Conservation (phyloP, 441 rosid species). For the Brassica balearica region DNA sequence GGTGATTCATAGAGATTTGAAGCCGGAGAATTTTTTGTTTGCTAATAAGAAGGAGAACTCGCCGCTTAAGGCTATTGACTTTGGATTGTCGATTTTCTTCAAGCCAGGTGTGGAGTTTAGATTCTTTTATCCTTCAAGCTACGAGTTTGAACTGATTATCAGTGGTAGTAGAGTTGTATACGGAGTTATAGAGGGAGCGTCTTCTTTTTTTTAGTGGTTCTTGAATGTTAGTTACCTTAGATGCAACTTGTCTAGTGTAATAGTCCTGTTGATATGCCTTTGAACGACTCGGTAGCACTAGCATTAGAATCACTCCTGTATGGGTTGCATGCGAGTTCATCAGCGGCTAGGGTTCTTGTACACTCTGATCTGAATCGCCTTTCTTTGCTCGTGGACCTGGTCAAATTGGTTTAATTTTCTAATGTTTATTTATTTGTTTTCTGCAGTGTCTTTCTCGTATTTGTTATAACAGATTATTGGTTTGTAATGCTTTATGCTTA, state of each 20-base stretch:
- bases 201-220: conserved; percentile 18
- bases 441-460: too few species aligned
- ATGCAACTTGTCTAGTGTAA: conserved; percentile 7
- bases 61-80: conserved; percentile 96
- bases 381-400: not conserved
- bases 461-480: too few species aligned
- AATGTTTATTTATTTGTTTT: conserved; percentile 14
- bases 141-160: not conserved
- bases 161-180: conserved; percentile 2
- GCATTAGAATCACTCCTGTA: not conserved
- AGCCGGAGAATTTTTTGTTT: conserved; percentile 95
- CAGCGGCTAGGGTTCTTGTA: too few species aligned
- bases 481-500: too few species aligned
- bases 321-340: too few species aligned
- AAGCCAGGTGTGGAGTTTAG: conserved; percentile 58
- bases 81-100: conserved; percentile 97
- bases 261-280: not conserved
- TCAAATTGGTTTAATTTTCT: not conserved
- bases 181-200: conserved; percentile 14
- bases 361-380: not conserved
- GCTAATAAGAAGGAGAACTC: conserved; percentile 99
- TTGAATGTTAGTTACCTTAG: conserved; percentile 19
- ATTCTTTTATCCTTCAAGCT: not conserved
- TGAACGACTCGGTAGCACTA: not conserved
- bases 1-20: conserved; percentile 96